Base-by-base conservation (phyloP, 1,284 basidiomycete genomes). In the Ustilago esculenta region DNA sequence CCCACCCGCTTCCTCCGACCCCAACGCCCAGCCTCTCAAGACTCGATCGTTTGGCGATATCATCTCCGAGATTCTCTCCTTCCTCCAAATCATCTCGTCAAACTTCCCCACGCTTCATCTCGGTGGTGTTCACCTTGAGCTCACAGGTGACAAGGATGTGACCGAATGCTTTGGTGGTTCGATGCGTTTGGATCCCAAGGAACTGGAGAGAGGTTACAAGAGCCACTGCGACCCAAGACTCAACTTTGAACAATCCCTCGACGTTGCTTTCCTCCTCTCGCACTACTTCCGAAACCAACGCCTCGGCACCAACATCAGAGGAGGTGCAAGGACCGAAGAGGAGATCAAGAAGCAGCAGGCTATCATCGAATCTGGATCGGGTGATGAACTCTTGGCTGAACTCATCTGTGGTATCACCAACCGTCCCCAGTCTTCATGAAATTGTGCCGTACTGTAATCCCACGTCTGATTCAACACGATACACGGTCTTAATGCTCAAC, bases 91-190 rank as follows among this genome's bases (percentile, higher is more conserved):
- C 61, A 70, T 78, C 49, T 65, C 68, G 3, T 55, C 57, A 30
- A 56, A 71, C 35, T 65, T 73, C 36, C 68, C 59, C 11, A 61
- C 64, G 3, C 94, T 97, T 81, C 87, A 89, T 32, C 85, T 98
- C 1, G 90, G 90, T n/a, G 95, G 95, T n/a, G 90, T 97, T 18
- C 94, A 92, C 80, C 88, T 98, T 36, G 95, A 98, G 83, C 90
- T 98, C 79, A 98, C 95, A 0, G 95, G 94, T 15, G 95, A 98
- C 82, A 85, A 96, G 49, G 92, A 92, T 68, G 95, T 98, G 66
- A 87, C 86, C 3, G 86, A 87, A 72, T 86, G 86, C 70, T 83
- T 86, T 23, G 86, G 86, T 18, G 86, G 86, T 4, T 85, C 84
- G 32, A 87, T 87, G 86, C 83, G 85, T 64, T 71, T 87, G 20